Evolutionary conservation across 2,329 filamentous ascomycete genomes (phyloP).

Genomic region (Aspergillus sp.): DNA sequence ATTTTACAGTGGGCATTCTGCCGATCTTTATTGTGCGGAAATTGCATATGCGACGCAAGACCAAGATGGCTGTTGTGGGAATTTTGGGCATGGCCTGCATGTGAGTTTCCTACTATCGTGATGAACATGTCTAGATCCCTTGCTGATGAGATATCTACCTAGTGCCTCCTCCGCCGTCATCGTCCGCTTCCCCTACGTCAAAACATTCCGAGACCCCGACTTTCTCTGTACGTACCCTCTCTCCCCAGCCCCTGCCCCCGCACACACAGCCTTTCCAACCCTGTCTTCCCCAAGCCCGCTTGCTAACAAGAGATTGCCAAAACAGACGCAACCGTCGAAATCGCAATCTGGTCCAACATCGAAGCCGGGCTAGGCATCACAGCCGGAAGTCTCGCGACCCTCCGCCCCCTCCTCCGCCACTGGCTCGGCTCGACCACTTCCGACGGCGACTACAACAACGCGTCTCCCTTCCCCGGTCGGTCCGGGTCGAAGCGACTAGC

Average conservation of each 20-base stretch:
- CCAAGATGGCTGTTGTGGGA: conserved; percentile 42
- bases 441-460: not conserved
- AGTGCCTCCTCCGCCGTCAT: conserved; percentile 39
- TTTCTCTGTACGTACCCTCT: conserved; percentile 30
- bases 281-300: no score
- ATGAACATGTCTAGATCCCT: not conserved
- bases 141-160: not conserved
- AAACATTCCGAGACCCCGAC: conserved; percentile 41
- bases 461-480: conserved; percentile 1
- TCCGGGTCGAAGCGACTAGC: not conserved
- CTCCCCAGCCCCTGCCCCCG: not conserved
- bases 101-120: conserved; percentile 24
- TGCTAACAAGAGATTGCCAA: not conserved
- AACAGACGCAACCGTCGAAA: conserved; percentile 45
- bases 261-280: not conserved
- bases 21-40: conserved; percentile 11
- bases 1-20: conserved; percentile 54
- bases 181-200: conserved; percentile 50
- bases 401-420: conserved; percentile 48
- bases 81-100: conserved; percentile 62
- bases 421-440: conserved; percentile 9
- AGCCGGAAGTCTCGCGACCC: conserved; percentile 51
- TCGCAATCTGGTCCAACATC: conserved; percentile 42
- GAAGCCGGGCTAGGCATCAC: conserved; percentile 40
- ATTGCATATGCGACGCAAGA: conserved; percentile 11